Evolutionary conservation across 495 filamentous ascomycete species (phyloP).

Genomic region (Hyaloscypha hepaticicola): DNA sequence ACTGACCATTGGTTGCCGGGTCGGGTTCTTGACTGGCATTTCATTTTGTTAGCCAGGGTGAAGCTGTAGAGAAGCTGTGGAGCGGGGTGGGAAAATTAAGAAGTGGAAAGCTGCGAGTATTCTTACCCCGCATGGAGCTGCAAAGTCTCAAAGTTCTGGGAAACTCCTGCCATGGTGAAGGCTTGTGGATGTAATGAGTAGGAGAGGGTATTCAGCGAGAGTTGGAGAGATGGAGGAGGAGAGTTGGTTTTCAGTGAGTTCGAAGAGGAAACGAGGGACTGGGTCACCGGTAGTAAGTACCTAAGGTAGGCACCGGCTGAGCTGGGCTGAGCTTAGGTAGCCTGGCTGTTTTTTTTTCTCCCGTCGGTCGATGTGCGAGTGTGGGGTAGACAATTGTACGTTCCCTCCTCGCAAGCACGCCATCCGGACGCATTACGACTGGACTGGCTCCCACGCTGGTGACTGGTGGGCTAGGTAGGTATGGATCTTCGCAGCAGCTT

Average conservation of each 20-base stretch:
- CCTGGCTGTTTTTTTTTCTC: too few species aligned
- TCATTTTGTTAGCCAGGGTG: constrained; percentile 17
- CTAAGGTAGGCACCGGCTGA: too few species aligned
- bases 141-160: constrained; percentile 81
- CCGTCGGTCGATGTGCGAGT: too few species aligned
- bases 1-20: constrained; percentile 65
- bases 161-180: constrained; percentile 13
- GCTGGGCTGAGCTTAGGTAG: too few species aligned
- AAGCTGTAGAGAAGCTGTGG: constrained; percentile 2
- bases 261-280: neutral
- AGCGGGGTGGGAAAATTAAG: neutral
- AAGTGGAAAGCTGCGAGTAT: neutral
- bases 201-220: neutral
- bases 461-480: too few species aligned
- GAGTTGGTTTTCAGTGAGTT: neutral
- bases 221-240: neutral
- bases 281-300: too few species aligned
- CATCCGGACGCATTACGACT: too few species aligned
- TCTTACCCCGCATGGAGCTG: constrained; percentile 93
- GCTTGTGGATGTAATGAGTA: neutral
- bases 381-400: too few species aligned
- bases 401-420: too few species aligned
- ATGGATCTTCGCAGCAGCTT: too few species aligned
- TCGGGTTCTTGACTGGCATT: constrained; percentile 73
- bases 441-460: too few species aligned